A percentile compares a stretch with the other conserved stretches of the same genome.
Evolutionary conservation across 2,329 filamentous ascomycete genomes (phyloP).

Genomic region (Fonsecaea pugnacius): DNA sequence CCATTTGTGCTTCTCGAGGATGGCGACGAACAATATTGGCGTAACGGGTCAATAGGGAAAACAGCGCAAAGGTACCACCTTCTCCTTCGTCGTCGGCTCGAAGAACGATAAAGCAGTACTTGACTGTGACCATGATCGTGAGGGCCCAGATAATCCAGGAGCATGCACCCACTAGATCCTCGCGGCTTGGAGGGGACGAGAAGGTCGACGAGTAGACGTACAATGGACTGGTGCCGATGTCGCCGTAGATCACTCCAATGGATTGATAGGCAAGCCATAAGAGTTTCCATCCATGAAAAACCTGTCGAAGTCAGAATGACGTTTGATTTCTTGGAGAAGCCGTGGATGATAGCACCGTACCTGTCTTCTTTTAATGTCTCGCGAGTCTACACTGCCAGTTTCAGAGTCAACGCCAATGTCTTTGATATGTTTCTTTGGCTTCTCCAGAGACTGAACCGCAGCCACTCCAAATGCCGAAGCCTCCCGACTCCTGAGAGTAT

Average conservation of each 20-base stretch:
- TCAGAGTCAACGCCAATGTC: background rate
- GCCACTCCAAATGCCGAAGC: background rate
- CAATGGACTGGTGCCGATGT: conserved; percentile 62
- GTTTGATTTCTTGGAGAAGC: background rate
- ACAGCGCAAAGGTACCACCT: conserved; percentile 61
- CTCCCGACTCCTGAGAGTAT: background rate
- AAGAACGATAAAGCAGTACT: conserved; percentile 61
- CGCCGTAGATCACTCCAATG: conserved; percentile 62
- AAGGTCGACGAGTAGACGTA: conserved; percentile 64
- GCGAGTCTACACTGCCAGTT: background rate
- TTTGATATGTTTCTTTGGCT: background rate
- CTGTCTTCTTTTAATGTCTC: conserved; percentile 3
- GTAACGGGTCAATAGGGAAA: conserved; percentile 58
- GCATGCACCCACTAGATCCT: conserved; percentile 58
- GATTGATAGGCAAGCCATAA: conserved; percentile 58
- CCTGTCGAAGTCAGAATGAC: conserved; percentile 6
- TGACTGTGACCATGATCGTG: conserved; percentile 61
- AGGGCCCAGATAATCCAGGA: conserved; percentile 62
- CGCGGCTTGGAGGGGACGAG: conserved; percentile 46
- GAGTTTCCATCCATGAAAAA: conserved; percentile 40
- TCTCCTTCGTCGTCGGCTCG: conserved; percentile 62
- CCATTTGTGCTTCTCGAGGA: conserved; percentile 52
- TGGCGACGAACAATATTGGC: conserved; percentile 59
- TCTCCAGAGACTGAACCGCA: background rate
- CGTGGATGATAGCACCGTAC: background rate